phyloP scores from a whole-genome alignment of 2,329 filamentous ascomycete species.

The Furcasterigmium sp. region DNA sequence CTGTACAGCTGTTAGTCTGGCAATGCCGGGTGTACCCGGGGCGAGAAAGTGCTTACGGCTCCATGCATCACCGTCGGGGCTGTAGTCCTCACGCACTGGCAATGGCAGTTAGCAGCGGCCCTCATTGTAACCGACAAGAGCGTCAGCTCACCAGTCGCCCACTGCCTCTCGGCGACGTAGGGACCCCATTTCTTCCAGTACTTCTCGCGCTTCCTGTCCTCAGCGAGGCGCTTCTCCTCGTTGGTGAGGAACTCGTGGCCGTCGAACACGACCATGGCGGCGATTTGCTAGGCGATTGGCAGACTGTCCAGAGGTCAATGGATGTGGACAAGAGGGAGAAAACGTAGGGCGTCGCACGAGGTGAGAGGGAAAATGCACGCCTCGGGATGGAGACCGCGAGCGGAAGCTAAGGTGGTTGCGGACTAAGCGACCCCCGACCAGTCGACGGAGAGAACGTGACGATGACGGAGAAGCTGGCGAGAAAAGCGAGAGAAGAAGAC shows the following conservation, averaged over 20 bases:
- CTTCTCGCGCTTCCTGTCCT: constrained; percentile 75
- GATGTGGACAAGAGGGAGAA: neutral
- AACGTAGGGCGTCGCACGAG: neutral
- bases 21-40: constrained; percentile 6
- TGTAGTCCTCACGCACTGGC: constrained; percentile 85
- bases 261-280: constrained; percentile 80
- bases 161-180: constrained; percentile 90
- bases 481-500: too few species aligned
- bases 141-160: constrained; percentile 71
- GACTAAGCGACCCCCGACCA: neutral
- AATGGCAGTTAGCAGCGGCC: constrained; percentile 11
- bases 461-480: neutral
- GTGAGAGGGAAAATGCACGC: neutral
- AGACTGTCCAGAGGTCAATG: neutral
- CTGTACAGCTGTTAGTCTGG: constrained; percentile 34
- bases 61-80: constrained; percentile 87
- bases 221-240: constrained; percentile 84
- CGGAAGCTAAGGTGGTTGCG: constrained; percentile 1
- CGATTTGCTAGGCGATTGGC: neutral
- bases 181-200: constrained; percentile 99
- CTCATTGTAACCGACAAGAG: constrained; percentile 1
- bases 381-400: neutral
- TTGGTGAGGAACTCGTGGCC: constrained; percentile 80
- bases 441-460: neutral
- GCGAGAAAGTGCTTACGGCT: constrained; percentile 60